Evolutionary conservation across 2,329 filamentous ascomycete species (phyloP).

Genomic region (Eutypella sp.): DNA sequence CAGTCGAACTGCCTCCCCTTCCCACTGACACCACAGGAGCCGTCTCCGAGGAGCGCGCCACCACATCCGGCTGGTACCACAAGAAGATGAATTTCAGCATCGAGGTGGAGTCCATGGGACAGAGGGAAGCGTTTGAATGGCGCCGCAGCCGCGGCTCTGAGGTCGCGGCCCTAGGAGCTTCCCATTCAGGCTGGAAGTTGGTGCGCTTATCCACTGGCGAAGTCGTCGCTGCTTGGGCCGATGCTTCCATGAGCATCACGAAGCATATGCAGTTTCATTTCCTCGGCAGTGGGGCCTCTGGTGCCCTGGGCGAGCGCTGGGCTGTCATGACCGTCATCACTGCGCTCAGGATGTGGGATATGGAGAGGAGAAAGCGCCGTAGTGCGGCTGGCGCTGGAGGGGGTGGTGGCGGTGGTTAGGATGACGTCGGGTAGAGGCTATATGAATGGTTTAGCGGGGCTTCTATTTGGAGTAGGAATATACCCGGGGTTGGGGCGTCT

Average conservation of each 20-base stretch:
- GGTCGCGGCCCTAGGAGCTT: conserved; percentile 25
- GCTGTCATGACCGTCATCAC: conserved; percentile 37
- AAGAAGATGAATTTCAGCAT: conserved; percentile 30
- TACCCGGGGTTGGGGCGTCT: too few species aligned
- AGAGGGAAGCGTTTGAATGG: conserved; percentile 38
- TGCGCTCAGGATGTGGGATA: conserved; percentile 28
- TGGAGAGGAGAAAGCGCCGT: conserved; percentile 5
- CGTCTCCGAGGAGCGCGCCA: conserved; percentile 6
- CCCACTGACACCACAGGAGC: conserved; percentile 5
- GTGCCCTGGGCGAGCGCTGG: conserved; percentile 37
- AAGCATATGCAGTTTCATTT: conserved; percentile 36
- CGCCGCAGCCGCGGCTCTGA: conserved; percentile 31
- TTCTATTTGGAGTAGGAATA: too few species aligned
- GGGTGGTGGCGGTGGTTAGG: neutral
- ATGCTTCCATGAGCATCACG: conserved; percentile 22
- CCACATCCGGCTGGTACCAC: conserved; percentile 3
- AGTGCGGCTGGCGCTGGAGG: neutral
- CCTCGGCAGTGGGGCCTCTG: conserved; percentile 32
- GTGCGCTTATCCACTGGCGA: conserved; percentile 32
- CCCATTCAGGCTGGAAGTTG: conserved; percentile 37
- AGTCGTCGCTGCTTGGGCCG: conserved; percentile 37
- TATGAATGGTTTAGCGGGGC: too few species aligned
- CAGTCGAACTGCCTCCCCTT: conserved; percentile 26
- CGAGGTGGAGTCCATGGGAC: conserved; percentile 17
- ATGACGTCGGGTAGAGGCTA: too few species aligned